phyloP scores from a whole-genome alignment of 495 filamentous ascomycete species.

The Emericellopsis terricola region DNA sequence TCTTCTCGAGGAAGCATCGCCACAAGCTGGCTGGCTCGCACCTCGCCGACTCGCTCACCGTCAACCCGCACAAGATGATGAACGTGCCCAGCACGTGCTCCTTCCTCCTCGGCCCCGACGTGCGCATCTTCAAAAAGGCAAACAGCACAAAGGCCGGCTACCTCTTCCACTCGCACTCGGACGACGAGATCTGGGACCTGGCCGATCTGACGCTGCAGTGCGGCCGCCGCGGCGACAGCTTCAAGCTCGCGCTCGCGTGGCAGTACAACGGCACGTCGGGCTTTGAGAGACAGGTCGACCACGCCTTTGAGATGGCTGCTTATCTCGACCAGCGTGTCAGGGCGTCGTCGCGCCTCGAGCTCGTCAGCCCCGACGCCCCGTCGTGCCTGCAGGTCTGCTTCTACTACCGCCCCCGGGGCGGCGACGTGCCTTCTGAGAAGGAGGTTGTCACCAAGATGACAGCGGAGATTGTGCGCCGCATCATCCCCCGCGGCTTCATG shows the following conservation, averaged over 20 bases:
- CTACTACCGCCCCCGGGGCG: constrained; percentile 54
- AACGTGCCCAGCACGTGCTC: constrained; percentile 80
- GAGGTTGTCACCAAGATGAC: constrained; percentile 56
- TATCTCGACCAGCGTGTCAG: constrained; percentile 43
- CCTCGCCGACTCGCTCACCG: constrained; percentile 58
- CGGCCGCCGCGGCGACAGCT: constrained; percentile 63
- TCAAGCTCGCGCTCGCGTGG: constrained; percentile 81
- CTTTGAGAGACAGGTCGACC: constrained; percentile 44
- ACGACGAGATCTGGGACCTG: constrained; percentile 56
- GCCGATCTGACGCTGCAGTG: constrained; percentile 88
- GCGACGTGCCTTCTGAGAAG: constrained; percentile 27
- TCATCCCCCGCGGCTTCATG: constrained; percentile 73
- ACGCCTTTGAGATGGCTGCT: constrained; percentile 46
- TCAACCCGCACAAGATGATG: constrained; percentile 97
- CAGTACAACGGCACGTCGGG: constrained; percentile 57
- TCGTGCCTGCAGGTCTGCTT: constrained; percentile 94
- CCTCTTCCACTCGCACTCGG: constrained; percentile 48
- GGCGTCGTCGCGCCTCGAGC: constrained; percentile 37
- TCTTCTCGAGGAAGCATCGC: constrained; percentile 50
- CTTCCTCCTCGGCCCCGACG: constrained; percentile 64
- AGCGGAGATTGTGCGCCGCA: constrained; percentile 38
- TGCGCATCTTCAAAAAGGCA: constrained; percentile 55
- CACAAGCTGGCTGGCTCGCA: constrained; percentile 50
- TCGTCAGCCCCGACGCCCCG: constrained; percentile 58
- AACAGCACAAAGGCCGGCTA: constrained; percentile 82